A percentile compares a stretch with the other conserved stretches of the same genome.
Conservation (phyloP, 1,284 basidiomycete species). For the Porogramme epimiltina region DNA sequence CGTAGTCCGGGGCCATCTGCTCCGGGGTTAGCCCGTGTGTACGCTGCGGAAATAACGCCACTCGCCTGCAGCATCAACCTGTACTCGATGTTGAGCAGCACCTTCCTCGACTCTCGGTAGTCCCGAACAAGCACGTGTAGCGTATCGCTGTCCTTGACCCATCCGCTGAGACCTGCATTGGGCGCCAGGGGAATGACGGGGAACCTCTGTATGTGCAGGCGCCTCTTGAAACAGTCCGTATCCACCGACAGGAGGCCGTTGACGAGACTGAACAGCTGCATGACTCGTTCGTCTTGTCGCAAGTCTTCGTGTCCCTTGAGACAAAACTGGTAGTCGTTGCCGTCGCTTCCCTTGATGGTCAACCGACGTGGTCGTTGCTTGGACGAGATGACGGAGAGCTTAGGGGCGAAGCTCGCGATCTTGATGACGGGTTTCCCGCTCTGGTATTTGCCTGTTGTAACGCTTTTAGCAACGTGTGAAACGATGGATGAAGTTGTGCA, state of each 20-base stretch:
- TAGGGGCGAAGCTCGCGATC: constrained; percentile 85
- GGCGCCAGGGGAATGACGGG: constrained; percentile 96
- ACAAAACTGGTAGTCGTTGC: constrained; percentile 90
- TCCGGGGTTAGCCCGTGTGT: background rate
- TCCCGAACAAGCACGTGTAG: constrained; percentile 98
- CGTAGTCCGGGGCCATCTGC: constrained; percentile 99
- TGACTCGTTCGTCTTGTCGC: constrained; percentile 98
- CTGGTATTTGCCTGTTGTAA: constrained; percentile 82
- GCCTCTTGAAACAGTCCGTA: constrained; percentile 94
- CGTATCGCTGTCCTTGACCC: constrained; percentile 97
- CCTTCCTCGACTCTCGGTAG: constrained; percentile 93
- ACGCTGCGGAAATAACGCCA: background rate
- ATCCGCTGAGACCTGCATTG: constrained; percentile 93
- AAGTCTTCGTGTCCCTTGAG: constrained; percentile 96
- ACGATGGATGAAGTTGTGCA: background rate
- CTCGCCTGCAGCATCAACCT: constrained; percentile 92
- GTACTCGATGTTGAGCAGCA: constrained; percentile 97
- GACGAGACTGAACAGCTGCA: constrained; percentile 98
- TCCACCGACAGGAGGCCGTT: constrained; percentile 95
- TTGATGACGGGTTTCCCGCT: constrained; percentile 86
- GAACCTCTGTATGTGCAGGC: constrained; percentile 92
- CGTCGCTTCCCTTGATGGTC: constrained; percentile 89
- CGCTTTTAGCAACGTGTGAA: background rate
- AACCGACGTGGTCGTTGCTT: constrained; percentile 96
- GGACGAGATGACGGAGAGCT: constrained; percentile 93